Evolutionary conservation across 2,329 filamentous ascomycete species (phyloP), one percentile per base, ranked within the genome.

Genomic region (Fusarium sarcochroum): DNA sequence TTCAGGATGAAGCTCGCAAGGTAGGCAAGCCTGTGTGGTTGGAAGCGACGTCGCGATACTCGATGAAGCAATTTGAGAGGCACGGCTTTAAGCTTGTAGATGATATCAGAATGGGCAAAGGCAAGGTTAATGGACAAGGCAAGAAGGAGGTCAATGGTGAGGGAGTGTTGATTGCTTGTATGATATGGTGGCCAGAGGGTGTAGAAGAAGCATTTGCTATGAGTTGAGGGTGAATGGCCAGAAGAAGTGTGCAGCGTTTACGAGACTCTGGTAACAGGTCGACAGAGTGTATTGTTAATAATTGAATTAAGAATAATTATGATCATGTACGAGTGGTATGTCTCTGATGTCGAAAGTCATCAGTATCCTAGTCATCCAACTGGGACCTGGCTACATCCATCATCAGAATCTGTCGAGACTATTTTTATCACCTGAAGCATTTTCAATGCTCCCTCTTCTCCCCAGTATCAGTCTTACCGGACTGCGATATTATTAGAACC

Each of bases 161-260:
- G 14, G 58, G 63, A 4, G 46, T 66, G 8, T 50, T 52, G 27
- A 44, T 63, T 18, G 49, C 38, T 10, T 52, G 48, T 15, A 66
- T 66, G 63, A 63, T 66, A 30, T 66, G 63, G 63, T 63, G 63
- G 50, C 58, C 63, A 3, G 53, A 66, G 15, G 35, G 23, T 27
- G 40, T 27, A 14, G 51, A 46, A 32, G 45, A 50, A 15, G 40
- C 35, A 8, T 23, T 27, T 30, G 30, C 3, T 3, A n/a, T 27
- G 25, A 27, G 25, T 27, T 27, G 9, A 9, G 25, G 25, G 25
- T 9, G 25, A 27, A 27, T 27, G 10, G 9, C 10, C 25, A 27
- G 25, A 25, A 25, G 9, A 27, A 27, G 25, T 7, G 7, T 7
- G 3, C 25, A 27, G 9, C 25, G 25, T 27, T 27, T 27, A 27